phyloP scores from a whole-genome alignment of 441 rosid species.

The Populus hybrid region DNA sequence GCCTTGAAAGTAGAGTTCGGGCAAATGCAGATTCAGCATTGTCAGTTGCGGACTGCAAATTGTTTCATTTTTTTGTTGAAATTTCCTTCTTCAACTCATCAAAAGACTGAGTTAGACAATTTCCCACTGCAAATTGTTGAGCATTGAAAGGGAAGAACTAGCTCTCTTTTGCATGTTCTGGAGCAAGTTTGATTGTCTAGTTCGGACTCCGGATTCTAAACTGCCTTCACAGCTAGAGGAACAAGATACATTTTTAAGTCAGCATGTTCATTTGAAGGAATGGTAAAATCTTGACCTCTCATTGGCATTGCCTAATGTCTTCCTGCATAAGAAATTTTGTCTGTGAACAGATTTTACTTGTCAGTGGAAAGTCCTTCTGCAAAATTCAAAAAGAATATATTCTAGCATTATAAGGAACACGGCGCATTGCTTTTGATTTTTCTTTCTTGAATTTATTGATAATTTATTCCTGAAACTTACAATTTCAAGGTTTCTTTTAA shows the following conservation, averaged over 20 bases:
- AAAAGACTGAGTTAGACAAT: no score
- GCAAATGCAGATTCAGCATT: constrained; percentile 25
- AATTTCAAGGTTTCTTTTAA: no score
- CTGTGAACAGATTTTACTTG: neutral
- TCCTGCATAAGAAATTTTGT: constrained; percentile 18
- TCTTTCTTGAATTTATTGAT: no score
- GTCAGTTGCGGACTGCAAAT: constrained; percentile 9
- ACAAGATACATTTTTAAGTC: constrained; percentile 27
- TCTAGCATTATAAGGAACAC: no score
- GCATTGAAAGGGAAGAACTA: constrained; percentile 20
- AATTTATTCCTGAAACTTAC: no score
- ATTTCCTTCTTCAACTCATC: no score
- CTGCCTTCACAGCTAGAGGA: constrained; percentile 12
- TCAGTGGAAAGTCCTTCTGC: neutral
- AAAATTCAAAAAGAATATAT: no score
- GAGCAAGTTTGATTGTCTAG: constrained; percentile 26
- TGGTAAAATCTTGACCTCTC: constrained; percentile 25
- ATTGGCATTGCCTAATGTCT: constrained; percentile 1
- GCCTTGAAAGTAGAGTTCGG: constrained; percentile 21
- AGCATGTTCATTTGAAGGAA: constrained; percentile 28
- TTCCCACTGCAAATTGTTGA: neutral
- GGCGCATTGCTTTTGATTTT: no score
- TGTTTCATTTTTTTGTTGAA: no score
- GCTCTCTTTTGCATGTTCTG: constrained; percentile 23
- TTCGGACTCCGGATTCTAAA: constrained; percentile 9